Evolutionary conservation across 2,329 filamentous ascomycete genomes (phyloP).

Genomic region (Penicillium fuscoglaucum): DNA sequence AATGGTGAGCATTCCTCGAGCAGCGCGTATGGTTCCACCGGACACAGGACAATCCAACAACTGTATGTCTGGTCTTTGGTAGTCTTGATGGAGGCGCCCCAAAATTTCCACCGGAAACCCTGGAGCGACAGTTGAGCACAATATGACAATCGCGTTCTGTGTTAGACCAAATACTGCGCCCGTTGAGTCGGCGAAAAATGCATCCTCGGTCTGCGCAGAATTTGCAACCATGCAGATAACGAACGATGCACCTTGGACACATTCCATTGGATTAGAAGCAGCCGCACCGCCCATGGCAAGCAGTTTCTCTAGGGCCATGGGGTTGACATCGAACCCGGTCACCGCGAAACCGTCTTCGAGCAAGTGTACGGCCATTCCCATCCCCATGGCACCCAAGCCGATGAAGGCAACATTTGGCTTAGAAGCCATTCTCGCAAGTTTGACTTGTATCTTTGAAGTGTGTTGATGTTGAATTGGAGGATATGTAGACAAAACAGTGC

Average conservation of each 20-base stretch:
- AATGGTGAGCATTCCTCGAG: constrained; percentile 40
- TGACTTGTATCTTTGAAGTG: background rate
- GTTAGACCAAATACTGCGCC: constrained; percentile 31
- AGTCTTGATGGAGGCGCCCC: constrained; percentile 18
- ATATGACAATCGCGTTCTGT: constrained; percentile 33
- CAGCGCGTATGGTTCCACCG: constrained; percentile 41
- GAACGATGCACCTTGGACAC: constrained; percentile 31
- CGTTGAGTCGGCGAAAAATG: constrained; percentile 9
- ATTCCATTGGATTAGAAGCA: constrained; percentile 31
- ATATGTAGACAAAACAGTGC: background rate
- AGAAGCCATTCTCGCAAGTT: background rate
- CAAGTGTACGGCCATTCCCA: constrained; percentile 41
- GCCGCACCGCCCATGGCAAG: constrained; percentile 24
- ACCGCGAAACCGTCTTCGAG: constrained; percentile 33
- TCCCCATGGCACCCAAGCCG: constrained; percentile 43
- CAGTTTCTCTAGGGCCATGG: constrained; percentile 34
- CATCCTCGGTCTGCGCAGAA: too few species aligned
- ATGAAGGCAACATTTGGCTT: constrained; percentile 37
- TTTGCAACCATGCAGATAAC: constrained; percentile 38
- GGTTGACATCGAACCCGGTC: constrained; percentile 16
- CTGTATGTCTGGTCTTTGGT: constrained; percentile 28
- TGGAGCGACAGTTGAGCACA: constrained; percentile 43
- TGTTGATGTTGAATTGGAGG: background rate
- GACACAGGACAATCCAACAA: constrained; percentile 43
- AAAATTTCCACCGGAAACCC: constrained; percentile 26